Evolutionary conservation across 192 early-diverging fungal genomes (phyloP), one percentile per base, ranked within the genome.

Genomic region (Neocallimastix lanati): DNA sequence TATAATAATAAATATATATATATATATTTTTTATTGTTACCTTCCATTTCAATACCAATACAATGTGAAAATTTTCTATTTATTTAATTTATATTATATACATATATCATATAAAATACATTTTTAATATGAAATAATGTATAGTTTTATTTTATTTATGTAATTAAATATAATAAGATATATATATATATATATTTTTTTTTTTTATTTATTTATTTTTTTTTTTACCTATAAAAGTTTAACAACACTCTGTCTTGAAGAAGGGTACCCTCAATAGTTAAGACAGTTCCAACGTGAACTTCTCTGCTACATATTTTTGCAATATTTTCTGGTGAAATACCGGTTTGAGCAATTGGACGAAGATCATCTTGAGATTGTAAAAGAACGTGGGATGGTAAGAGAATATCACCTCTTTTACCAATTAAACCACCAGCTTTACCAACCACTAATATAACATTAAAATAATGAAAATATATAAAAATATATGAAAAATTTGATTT

Each of bases 391-490:
- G 78, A 76, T 29, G 78, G 78, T 33, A 79, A 76, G 21, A 79
- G 77, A 36, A 79, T 79, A 33, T 79, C 78, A 29, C 78, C 78
- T 29, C 78, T 38, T 12, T 79, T 38, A 15, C 78, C 78, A 79
- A 79, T 28, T 21, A 79, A 76, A 28, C 78, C 78, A 29, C 78
- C 78, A 77, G 78, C 78, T 33, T 79, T 79, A 29, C 78, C 78
- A 29, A 79, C 38, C 76, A 79, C 78, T 79, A 7, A 33, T 33
- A 33, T 33, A 6, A 33, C 30, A 33, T 33, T 33, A 33, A 6
- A 11, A 33, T 33, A 33, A 33, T 33, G n/a, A n/a, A n/a, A n/a
- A n/a, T n/a, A n/a, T n/a, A n/a, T n/a, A n/a, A n/a, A n/a, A n/a
- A n/a, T n/a, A n/a, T n/a, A n/a, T n/a, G n/a, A n/a, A n/a, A n/a